A percentile compares a stretch with the other conserved stretches of the same genome.
Evolutionary conservation across 2,329 filamentous ascomycete genomes (phyloP).

Genomic region (Mycosphaerella sp.): DNA sequence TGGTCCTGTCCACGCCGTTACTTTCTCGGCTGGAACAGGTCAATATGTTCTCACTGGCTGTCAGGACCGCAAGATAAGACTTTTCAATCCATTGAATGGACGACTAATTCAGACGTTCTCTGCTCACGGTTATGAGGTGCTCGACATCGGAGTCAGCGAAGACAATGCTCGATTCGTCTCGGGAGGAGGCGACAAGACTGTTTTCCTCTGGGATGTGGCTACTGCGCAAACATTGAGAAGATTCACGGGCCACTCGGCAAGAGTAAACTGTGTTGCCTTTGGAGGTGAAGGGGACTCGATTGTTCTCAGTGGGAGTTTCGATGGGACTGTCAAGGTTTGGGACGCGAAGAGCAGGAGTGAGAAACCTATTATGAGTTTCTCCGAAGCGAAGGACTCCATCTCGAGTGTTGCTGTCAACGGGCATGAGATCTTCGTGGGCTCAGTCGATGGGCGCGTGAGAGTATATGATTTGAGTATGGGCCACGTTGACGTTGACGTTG

Average conservation of each 20-base stretch:
- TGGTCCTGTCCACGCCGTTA: constrained; percentile 42
- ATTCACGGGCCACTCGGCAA: constrained; percentile 58
- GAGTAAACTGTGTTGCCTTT: constrained; percentile 74
- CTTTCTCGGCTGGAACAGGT: constrained; percentile 44
- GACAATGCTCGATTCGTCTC: constrained; percentile 83
- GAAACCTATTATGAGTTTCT: constrained; percentile 65
- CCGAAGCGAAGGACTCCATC: constrained; percentile 66
- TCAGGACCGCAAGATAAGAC: constrained; percentile 74
- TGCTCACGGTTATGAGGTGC: constrained; percentile 86
- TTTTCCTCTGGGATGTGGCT: constrained; percentile 92
- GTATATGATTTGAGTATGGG: constrained; percentile 80
- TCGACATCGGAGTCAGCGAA: constrained; percentile 64
- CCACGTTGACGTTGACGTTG: constrained; percentile 59
- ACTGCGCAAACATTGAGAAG: constrained; percentile 70
- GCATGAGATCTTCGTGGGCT: constrained; percentile 60
- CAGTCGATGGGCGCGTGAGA: constrained; percentile 76
- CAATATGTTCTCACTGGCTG: constrained; percentile 71
- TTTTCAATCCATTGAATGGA: constrained; percentile 63
- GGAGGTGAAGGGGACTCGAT: constrained; percentile 65
- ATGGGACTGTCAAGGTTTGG: constrained; percentile 71
- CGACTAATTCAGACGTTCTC: constrained; percentile 77
- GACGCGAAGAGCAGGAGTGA: constrained; percentile 51
- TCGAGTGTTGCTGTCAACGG: constrained; percentile 39
- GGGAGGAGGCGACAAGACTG: constrained; percentile 80
- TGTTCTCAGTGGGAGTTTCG: constrained; percentile 66